These are phyloP conservation scores for Cyberlindnera americana DNA, from an alignment of 805 yeast genomes.

Conservation along the genomic window DNA sequence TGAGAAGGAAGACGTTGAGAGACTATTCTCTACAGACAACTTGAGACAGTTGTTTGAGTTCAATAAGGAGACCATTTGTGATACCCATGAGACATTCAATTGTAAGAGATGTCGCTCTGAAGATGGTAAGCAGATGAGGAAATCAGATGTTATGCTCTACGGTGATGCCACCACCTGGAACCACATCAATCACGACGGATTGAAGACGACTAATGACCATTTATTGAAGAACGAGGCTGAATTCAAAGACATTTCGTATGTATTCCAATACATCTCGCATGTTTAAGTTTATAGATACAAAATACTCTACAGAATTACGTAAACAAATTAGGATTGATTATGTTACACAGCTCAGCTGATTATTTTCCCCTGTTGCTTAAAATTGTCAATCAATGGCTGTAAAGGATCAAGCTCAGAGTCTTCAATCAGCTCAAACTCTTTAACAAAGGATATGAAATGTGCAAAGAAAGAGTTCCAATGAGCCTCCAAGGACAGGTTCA, in stretches of 20 bases:
- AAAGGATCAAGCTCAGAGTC: conserved; percentile 77
- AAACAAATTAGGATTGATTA: neutral
- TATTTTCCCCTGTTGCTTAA: conserved; percentile 86
- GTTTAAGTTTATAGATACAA: conserved; percentile 10
- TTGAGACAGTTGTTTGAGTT: conserved; percentile 72
- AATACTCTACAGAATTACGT: neutral
- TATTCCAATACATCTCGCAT: conserved; percentile 92
- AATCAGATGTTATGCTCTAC: conserved; percentile 84
- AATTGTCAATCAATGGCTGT: conserved; percentile 65
- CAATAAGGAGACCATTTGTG: conserved; percentile 66
- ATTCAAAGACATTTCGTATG: conserved; percentile 71
- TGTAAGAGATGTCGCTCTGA: conserved; percentile 69
- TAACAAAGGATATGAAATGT: conserved; percentile 83
- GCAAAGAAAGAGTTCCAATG: conserved; percentile 98
- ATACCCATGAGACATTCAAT: conserved; percentile 88
- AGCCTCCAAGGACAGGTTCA: conserved; percentile 91
- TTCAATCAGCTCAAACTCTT: conserved; percentile 81
- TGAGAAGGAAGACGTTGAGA: conserved; percentile 91
- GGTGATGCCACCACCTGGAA: conserved; percentile 99
- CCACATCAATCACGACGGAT: conserved; percentile 65
- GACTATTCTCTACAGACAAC: conserved; percentile 82
- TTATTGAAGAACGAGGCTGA: conserved; percentile 70
- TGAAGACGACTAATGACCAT: conserved; percentile 69
- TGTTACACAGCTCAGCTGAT: conserved; percentile 23
- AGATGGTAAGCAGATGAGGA: conserved; percentile 54